Evolutionary conservation across 2,329 filamentous ascomycete species (phyloP).

Genomic region (Alternaria tenuissima): DNA sequence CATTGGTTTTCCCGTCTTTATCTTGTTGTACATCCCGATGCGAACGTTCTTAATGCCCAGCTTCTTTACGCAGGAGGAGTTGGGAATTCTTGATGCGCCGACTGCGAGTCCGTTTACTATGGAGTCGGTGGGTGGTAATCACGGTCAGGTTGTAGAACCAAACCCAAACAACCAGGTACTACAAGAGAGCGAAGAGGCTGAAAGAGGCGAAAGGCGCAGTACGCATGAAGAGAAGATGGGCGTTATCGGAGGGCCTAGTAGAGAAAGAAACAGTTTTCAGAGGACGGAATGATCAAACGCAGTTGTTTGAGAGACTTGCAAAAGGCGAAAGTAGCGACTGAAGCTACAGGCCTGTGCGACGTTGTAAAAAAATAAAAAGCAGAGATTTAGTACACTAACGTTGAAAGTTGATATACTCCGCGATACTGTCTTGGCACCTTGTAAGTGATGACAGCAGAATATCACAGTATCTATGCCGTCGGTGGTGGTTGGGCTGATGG

Average conservation of each 20-base stretch:
- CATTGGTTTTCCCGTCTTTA: constrained; percentile 67
- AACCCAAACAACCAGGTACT: constrained; percentile 13
- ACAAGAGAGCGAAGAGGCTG: constrained; percentile 40
- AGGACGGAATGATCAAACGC: not conserved
- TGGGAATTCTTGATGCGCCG: constrained; percentile 61
- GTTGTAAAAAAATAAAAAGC: not conserved
- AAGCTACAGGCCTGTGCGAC: not conserved
- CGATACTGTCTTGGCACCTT: not conserved
- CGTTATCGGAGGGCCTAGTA: constrained; percentile 7
- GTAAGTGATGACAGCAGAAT: not conserved
- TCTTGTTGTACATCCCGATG: constrained; percentile 64
- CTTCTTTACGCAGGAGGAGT: constrained; percentile 60
- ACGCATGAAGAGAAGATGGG: constrained; percentile 10
- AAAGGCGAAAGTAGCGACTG: not conserved
- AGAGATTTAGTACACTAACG: constrained; percentile 1
- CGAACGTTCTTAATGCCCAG: constrained; percentile 60
- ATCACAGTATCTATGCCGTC: not conserved
- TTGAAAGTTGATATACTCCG: not conserved
- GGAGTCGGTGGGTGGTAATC: constrained; percentile 61
- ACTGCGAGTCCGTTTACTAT: constrained; percentile 64
- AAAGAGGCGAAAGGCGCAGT: constrained; percentile 18
- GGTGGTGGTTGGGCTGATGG: not conserved
- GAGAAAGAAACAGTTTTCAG: constrained; percentile 5
- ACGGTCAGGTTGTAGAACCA: constrained; percentile 33
- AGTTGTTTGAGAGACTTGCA: not conserved